Evolutionary conservation across 192 early-diverging fungal genomes (phyloP), one percentile per base, ranked within the genome.

Genomic region (Chytriomyces sp.): DNA sequence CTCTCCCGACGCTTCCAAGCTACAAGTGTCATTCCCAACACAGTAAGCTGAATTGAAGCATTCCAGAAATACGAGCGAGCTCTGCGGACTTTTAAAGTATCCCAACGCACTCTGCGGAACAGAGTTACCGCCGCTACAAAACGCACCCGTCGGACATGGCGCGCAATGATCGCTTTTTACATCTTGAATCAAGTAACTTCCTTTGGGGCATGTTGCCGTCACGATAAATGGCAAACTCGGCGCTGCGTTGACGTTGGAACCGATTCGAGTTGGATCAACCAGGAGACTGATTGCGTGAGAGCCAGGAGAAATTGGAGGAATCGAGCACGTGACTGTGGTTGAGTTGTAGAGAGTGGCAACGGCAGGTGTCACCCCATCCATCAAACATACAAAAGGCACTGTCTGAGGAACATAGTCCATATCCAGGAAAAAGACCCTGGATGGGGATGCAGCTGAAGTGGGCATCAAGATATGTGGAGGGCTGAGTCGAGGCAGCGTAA

Each of bases 1-100:
- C 59, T 35, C 16, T 10, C 71, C 71, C 49, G 60, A 45, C 10
- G 59, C 10, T 62, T 72, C 71, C 24, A 62, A 10, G 20, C 59
- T 35, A 44, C 71, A 72, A 7, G 71, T 72, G 49, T 16, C n/a
- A 26, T 72, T 72, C 10, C 71, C 71, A 7, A 62, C 3, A 47
- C 71, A 72, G 45, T 72, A 72, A 18, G 18, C 53, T 7, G 71
- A 18, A n/a, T 61, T 8, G 45, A 72, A 72, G 44, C 71, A 72
- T 7, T 72, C 71, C n/a, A 72, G 46, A 44, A 72, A 72, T 6
- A 72, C 43, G n/a, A 72, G 44, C 10, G 53, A 7, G 49, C 35
- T 28, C 10, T 23, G 8, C 11, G 71, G 71, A 45, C 59, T 62
- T 43, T 62, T 44, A 45, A 59, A 72, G n/a, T 44, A 72, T 61